phyloP scores from a whole-genome alignment of 2,329 filamentous ascomycete genomes.

The Scopulariopsis brevicaulis region DNA sequence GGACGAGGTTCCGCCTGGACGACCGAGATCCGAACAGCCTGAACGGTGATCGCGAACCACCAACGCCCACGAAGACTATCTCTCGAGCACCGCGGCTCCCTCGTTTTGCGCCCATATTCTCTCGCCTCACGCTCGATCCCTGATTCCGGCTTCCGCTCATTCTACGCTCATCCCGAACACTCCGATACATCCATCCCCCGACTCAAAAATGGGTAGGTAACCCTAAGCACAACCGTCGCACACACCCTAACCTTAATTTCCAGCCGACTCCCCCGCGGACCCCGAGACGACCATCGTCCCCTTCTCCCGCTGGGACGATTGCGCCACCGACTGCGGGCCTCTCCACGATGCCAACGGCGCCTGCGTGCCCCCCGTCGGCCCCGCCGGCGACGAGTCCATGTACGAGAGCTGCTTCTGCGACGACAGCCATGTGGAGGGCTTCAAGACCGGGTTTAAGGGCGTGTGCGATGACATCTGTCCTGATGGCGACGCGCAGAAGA shows the following conservation, averaged over 20 bases:
- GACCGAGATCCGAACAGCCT: too few relatives aligned
- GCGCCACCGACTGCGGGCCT: constrained; percentile 44
- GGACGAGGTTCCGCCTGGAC: too few relatives aligned
- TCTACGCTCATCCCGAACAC: not conserved
- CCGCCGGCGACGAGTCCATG: constrained; percentile 32
- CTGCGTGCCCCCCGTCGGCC: constrained; percentile 51
- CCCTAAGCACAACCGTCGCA: not conserved
- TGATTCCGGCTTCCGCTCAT: not conserved
- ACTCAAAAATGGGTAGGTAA: not conserved
- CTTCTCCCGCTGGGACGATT: constrained; percentile 47
- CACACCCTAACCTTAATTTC: not conserved
- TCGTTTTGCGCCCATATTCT: not conserved
- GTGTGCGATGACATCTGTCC: constrained; percentile 51
- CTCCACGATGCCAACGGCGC: constrained; percentile 60
- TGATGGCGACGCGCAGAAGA: constrained; percentile 18
- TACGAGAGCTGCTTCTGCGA: constrained; percentile 68
- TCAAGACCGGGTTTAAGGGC: constrained; percentile 42
- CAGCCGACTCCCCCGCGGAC: not conserved
- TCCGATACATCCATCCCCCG: not conserved
- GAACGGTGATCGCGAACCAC: too few relatives aligned
- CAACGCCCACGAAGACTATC: not conserved
- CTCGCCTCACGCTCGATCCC: not conserved
- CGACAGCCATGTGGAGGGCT: constrained; percentile 43
- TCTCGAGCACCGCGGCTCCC: too few relatives aligned
- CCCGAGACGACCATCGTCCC: constrained; percentile 31